Base-by-base conservation (phyloP, 164 flowering plant species). In the Buxus sempervirens region DNA sequence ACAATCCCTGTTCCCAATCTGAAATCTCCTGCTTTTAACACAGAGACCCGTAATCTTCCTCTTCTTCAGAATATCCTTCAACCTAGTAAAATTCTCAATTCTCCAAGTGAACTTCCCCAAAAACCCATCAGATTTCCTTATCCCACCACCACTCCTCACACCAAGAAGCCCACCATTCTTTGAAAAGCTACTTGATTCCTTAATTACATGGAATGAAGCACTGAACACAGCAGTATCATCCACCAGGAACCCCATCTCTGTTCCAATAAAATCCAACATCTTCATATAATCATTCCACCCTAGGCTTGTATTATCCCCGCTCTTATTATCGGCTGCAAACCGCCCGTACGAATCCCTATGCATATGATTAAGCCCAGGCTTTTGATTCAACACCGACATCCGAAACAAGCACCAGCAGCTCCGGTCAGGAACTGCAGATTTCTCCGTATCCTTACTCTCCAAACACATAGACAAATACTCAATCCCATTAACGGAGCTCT, bases 401-500 rank as follows among this genome's bases (percentile, higher is more conserved):
- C 98, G 77, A 67, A 94, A 94, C 83, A 94, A 82, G 77, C 97
- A 94, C 98, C 98, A 94, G 68, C 98, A 91, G 73, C 96, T 91
- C 78, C 90, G 77, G 58, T 88, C 90, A 1, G 84, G 69, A 23
- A 78, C 49, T 26, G 76, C 59, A 5, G 77, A 62, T 74, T 88
- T 88, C 79, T 88, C 93, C 0, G 88, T 83, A 66, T 88, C 93
- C 76, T 88, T 88, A 70, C 97, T 94, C 88, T 94, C 98, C 84
- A 94, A 80, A 73, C 97, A 94, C 98, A 94, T 91, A 7, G 96
- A 90, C 74, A 94, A 67, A 73, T 88, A 83, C 67, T 94, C 97
- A 9, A 85, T 80, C 62, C 96, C 89, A 74, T 80, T 88, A 16
- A 88, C 89, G 54, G 85, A 72, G 69, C 93, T 88, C 78, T 86